Evolutionary conservation across 495 filamentous ascomycete species (phyloP).

Genomic region (Tuber magnatum): DNA sequence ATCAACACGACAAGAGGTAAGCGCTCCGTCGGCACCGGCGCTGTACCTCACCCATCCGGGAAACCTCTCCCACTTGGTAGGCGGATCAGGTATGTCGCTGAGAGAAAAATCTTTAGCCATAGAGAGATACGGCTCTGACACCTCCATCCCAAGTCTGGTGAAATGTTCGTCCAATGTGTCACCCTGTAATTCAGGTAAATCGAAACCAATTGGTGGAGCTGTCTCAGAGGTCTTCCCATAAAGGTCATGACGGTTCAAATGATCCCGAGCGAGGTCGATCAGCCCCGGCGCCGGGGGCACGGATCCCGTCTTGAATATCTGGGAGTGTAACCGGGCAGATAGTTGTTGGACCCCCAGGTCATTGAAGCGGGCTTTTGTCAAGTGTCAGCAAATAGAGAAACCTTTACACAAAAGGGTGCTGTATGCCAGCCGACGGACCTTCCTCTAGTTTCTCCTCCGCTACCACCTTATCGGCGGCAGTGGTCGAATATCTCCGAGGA

Average conservation of each 20-base stretch:
- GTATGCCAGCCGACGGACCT: not conserved
- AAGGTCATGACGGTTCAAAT: conserved; percentile 81
- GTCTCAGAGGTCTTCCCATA: conserved; percentile 78
- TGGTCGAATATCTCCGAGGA: not conserved
- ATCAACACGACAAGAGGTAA: conserved; percentile 46
- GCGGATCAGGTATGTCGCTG: conserved; percentile 61
- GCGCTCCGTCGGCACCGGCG: conserved; percentile 50
- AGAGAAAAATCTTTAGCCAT: conserved; percentile 66
- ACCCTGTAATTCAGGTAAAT: conserved; percentile 74
- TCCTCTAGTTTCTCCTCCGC: not conserved
- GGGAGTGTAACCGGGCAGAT: conserved; percentile 68
- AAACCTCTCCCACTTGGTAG: conserved; percentile 67
- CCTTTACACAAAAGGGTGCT: not conserved
- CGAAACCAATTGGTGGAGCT: conserved; percentile 68
- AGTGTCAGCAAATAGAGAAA: not conserved
- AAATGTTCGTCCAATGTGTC: conserved; percentile 89
- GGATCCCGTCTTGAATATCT: conserved; percentile 61
- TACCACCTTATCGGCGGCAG: not conserved
- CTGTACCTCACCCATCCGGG: conserved; percentile 95
- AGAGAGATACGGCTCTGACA: conserved; percentile 76
- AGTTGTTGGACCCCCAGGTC: conserved; percentile 92
- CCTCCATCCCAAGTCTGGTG: conserved; percentile 77
- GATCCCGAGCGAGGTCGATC: conserved; percentile 68
- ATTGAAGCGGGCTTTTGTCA: conserved; percentile 56
- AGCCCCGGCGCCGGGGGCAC: conserved; percentile 55